phyloP scores from a whole-genome alignment of 2,329 filamentous ascomycete genomes.

The Microcyclosporella mali region DNA sequence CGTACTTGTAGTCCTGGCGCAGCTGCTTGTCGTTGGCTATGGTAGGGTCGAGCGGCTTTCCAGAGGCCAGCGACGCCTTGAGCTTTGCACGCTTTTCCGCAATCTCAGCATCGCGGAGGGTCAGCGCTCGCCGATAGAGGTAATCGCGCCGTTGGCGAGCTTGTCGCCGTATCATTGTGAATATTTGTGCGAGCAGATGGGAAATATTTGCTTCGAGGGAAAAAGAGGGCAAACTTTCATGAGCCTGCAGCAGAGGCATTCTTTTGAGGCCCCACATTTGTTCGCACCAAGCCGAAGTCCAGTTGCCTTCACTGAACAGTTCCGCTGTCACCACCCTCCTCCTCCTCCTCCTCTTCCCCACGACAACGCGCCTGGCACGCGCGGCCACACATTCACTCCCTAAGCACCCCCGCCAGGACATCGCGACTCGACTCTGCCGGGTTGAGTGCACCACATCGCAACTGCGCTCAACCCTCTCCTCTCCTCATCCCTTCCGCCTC shows the following conservation, averaged over 20 bases:
- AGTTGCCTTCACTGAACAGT: too few relatives aligned
- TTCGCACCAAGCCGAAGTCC: too few relatives aligned
- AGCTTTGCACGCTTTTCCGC: constrained; percentile 85
- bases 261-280: too few relatives aligned
- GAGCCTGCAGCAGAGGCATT: neutral
- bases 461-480: too few relatives aligned
- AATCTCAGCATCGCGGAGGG: constrained; percentile 84
- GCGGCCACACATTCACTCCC: neutral
- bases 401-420: neutral
- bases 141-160: constrained; percentile 77
- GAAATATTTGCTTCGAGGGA: neutral
- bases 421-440: neutral
- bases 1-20: constrained; percentile 85
- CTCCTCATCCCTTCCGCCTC: too few relatives aligned
- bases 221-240: neutral
- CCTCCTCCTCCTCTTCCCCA: neutral
- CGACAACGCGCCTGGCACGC: neutral
- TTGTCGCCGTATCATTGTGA: constrained; percentile 54
- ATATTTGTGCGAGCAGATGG: neutral
- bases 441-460: too few relatives aligned
- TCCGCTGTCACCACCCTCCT: neutral
- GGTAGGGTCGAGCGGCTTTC: constrained; percentile 72
- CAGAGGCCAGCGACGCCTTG: constrained; percentile 77
- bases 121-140: constrained; percentile 81
- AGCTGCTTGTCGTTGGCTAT: constrained; percentile 83